phyloP scores from a whole-genome alignment of 345 rosid genomes.

The Citrus reticulata region DNA sequence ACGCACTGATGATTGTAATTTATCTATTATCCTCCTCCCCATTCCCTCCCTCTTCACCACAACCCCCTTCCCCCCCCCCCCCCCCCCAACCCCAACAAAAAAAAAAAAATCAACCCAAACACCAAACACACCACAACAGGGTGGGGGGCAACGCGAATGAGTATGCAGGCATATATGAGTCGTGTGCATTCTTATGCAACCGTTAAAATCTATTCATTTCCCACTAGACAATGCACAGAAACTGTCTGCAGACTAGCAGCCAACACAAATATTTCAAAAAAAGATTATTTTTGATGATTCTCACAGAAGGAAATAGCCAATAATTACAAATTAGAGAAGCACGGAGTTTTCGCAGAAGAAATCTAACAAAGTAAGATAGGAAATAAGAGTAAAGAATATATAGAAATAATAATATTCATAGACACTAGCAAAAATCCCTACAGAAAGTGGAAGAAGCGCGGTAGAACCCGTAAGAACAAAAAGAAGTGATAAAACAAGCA shows the following conservation, averaged over 20 bases:
- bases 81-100: too few relatives aligned
- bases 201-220: neutral
- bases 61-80: accelerated
- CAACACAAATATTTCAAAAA: neutral
- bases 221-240: neutral
- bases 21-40: neutral
- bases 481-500: neutral
- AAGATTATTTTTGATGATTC: neutral
- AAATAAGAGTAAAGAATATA: neutral
- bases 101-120: too few relatives aligned
- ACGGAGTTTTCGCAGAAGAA: neutral
- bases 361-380: neutral
- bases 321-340: neutral
- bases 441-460: neutral
- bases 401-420: neutral
- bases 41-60: too few relatives aligned
- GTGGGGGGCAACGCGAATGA: neutral
- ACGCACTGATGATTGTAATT: neutral
- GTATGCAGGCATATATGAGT: neutral
- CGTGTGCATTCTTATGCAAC: neutral
- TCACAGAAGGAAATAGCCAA: neutral
- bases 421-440: neutral
- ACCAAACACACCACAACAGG: neutral
- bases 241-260: neutral
- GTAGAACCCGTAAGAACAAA: neutral